phyloP scores from a whole-genome alignment of 169 alveolate genomes.

The Neospora caninum region DNA sequence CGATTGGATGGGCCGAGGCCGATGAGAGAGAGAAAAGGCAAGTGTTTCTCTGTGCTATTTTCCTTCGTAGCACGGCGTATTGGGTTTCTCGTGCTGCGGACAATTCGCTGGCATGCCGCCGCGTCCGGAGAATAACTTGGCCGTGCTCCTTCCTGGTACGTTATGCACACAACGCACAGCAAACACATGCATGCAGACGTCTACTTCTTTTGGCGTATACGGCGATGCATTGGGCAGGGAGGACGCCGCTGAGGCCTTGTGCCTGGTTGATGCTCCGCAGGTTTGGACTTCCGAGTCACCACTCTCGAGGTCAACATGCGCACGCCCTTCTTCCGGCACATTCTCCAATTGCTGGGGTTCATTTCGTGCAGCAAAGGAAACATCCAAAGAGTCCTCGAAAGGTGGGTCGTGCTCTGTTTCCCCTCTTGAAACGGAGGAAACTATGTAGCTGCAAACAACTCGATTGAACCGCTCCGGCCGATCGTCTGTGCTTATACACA shows the following conservation, averaged over 20 bases:
- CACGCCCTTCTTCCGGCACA: slow-evolving; percentile 53
- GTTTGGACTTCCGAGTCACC: slow-evolving; percentile 34
- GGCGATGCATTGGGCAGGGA: neutral
- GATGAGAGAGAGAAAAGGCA: too few relatives aligned
- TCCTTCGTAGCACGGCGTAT: neutral
- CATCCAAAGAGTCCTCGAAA: neutral
- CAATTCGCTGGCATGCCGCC: slow-evolving; percentile 3
- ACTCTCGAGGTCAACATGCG: slow-evolving; percentile 48
- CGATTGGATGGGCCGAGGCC: too few relatives aligned
- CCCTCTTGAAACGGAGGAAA: too few relatives aligned
- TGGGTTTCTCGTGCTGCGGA: slow-evolving; percentile 24
- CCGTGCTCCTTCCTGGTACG: slow-evolving; percentile 7
- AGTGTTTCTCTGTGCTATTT: neutral
- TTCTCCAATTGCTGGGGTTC: slow-evolving; percentile 43
- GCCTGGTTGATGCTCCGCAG: slow-evolving; percentile 24
- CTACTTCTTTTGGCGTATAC: neutral
- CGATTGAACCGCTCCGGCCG: too few relatives aligned
- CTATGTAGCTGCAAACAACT: too few relatives aligned
- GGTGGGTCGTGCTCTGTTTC: neutral
- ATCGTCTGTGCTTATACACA: too few relatives aligned
- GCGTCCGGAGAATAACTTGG: neutral
- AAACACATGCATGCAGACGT: neutral
- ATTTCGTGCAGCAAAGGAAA: slow-evolving; percentile 29
- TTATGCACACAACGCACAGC: neutral
- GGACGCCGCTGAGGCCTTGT: neutral